Evolutionary conservation across 1,139 yeast species (phyloP).

Genomic region (Hyphopichia wangnamkhiaoensis): DNA sequence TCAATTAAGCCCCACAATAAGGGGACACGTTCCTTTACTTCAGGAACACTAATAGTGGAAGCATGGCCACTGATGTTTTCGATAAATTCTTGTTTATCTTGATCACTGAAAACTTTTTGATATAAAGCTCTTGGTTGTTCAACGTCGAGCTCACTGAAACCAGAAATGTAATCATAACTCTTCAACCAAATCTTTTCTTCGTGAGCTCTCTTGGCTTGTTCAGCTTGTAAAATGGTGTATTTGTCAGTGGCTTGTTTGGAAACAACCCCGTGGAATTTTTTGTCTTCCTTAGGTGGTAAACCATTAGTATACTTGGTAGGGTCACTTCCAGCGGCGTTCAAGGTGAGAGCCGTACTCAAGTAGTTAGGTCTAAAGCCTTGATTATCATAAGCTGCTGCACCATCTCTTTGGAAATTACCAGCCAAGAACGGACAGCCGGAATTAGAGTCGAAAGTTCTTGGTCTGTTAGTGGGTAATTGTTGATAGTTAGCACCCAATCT

Average conservation of each 20-base stretch:
- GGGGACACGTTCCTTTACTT: slow-evolving; percentile 36
- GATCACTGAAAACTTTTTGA: slow-evolving; percentile 33
- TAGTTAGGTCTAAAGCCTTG: slow-evolving; percentile 34
- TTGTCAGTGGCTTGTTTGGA: slow-evolving; percentile 21
- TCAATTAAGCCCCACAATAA: slow-evolving; percentile 40
- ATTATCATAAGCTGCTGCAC: slow-evolving; percentile 21
- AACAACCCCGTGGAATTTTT: slow-evolving; percentile 30
- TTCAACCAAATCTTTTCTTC: slow-evolving; percentile 38
- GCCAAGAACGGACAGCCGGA: slow-evolving; percentile 35
- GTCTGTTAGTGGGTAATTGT: slow-evolving; percentile 29
- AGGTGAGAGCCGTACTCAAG: slow-evolving; percentile 22
- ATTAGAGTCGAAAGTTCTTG: slow-evolving; percentile 18
- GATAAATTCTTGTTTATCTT: slow-evolving; percentile 30
- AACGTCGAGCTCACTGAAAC: slow-evolving; percentile 40
- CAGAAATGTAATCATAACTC: slow-evolving; percentile 39
- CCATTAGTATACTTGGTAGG: slow-evolving; percentile 17
- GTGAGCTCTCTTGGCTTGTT: slow-evolving; percentile 27
- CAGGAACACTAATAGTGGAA: slow-evolving; percentile 23
- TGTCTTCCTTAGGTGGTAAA: slow-evolving; percentile 18
- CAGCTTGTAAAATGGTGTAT: slow-evolving; percentile 24
- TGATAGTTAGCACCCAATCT: slow-evolving; percentile 40
- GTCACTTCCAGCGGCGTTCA: slow-evolving; percentile 20
- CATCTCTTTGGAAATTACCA: slow-evolving; percentile 45
- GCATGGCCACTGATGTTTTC: slow-evolving; percentile 42
- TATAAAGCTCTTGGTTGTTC: slow-evolving; percentile 48